phyloP scores from a whole-genome alignment of 1,284 basidiomycete genomes.

The Sporisorium sorghi region DNA sequence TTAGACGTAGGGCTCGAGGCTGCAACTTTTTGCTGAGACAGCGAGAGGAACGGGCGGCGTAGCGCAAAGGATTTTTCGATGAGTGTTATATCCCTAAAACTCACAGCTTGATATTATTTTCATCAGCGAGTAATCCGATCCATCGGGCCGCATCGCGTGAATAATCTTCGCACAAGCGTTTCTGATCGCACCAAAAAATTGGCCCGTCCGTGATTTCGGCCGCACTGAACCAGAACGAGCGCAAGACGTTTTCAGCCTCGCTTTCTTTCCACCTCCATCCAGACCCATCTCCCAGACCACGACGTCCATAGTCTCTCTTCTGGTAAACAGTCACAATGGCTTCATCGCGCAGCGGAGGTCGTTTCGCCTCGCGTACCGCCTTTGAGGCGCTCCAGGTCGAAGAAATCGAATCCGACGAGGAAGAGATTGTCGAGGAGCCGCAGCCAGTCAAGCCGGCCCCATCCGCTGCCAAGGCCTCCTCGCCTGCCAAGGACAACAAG shows the following conservation, averaged over 20 bases:
- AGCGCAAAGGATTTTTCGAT: neutral
- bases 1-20: too few relatives aligned
- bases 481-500: slow-evolving; percentile 25
- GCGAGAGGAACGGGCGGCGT: slow-evolving; percentile 1
- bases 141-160: too few relatives aligned
- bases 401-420: slow-evolving; percentile 51
- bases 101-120: too few relatives aligned
- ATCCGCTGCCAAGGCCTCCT: slow-evolving; percentile 13
- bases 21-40: neutral
- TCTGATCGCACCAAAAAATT: too few relatives aligned
- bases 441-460: slow-evolving; percentile 12
- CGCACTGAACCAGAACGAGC: neutral
- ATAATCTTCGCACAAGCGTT: too few relatives aligned
- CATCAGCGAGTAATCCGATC: too few relatives aligned
- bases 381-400: slow-evolving; percentile 55
- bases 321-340: too few relatives aligned
- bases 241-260: neutral
- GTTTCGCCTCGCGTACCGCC: slow-evolving; percentile 52
- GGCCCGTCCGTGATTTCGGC: slow-evolving; percentile 1
- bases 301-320: neutral
- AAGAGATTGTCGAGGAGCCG: slow-evolving; percentile 27
- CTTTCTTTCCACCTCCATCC: neutral
- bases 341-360: slow-evolving; percentile 33
- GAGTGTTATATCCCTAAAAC: neutral
- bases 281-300: neutral